Conservation (phyloP, 805 yeast species). For the Cyberlindnera americana region DNA sequence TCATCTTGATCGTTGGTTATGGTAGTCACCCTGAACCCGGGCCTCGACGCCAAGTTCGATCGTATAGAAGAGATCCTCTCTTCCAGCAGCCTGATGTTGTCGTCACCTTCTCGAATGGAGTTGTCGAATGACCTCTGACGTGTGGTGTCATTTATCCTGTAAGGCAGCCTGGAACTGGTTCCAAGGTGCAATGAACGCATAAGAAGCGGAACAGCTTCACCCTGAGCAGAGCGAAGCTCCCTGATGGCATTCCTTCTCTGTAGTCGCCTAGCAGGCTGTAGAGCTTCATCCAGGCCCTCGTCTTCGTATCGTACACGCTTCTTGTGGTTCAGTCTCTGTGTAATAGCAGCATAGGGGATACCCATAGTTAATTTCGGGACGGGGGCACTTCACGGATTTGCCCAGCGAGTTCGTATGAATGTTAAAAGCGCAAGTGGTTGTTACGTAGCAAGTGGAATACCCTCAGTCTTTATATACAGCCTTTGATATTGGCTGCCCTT, state of each 20-base stretch:
- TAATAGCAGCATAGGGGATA: constrained; percentile 6
- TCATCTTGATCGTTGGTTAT: not conserved
- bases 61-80: not conserved
- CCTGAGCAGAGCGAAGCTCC: constrained; percentile 5
- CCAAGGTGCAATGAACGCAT: constrained; percentile 2
- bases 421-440: too few relatives aligned
- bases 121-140: not conserved
- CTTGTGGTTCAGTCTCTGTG: not conserved
- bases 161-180: too few relatives aligned
- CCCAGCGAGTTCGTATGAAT: too few relatives aligned
- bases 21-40: not conserved
- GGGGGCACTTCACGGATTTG: not conserved
- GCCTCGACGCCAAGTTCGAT: not conserved
- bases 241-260: constrained; percentile 13
- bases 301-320: constrained; percentile 13
- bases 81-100: not conserved
- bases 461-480: too few relatives aligned
- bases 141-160: too few relatives aligned
- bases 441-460: too few relatives aligned
- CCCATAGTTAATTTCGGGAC: too few relatives aligned
- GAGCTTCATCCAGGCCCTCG: constrained; percentile 1
- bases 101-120: not conserved
- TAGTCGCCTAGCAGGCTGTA: constrained; percentile 9
- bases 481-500: too few relatives aligned
- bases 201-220: constrained; percentile 4